Evolutionary conservation across 345 rosid genomes (phyloP).

Genomic region (Theobroma cacao): DNA sequence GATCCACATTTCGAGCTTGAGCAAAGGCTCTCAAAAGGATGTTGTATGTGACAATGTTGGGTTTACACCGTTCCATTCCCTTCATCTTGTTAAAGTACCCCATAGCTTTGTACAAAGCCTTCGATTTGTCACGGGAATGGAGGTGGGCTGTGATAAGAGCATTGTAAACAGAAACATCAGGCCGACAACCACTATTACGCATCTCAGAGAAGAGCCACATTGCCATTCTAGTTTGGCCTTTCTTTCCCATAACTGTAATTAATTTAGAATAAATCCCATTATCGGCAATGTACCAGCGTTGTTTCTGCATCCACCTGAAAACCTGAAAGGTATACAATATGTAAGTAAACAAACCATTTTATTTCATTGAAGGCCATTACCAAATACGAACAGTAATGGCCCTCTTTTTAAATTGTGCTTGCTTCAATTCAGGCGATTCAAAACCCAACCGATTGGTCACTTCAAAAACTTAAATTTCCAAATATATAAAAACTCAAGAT

Average conservation of each 20-base stretch:
- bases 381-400: too few species aligned
- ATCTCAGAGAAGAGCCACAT: constrained; percentile 99
- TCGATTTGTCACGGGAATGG: constrained; percentile 71
- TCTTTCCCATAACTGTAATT: neutral
- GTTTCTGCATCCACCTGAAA: constrained; percentile 99
- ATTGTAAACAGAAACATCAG: constrained; percentile 87
- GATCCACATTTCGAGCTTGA: constrained; percentile 64
- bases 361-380: neutral
- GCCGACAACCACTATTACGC: constrained; percentile 93
- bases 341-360: neutral
- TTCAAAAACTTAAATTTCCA: neutral
- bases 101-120: constrained; percentile 75
- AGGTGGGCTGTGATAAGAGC: constrained; percentile 89
- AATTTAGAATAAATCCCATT: neutral
- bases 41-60: constrained; percentile 85
- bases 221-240: constrained; percentile 67
- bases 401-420: too few species aligned
- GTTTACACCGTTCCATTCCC: constrained; percentile 70
- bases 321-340: constrained; percentile 44
- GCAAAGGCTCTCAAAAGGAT: constrained; percentile 90
- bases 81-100: constrained; percentile 86
- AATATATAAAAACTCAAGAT: neutral
- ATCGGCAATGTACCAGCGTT: constrained; percentile 70
- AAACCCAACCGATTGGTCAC: neutral
- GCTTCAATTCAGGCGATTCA: neutral